A percentile compares a stretch with the other conserved stretches of the same genome.
Conservation (phyloP, 2,329 filamentous ascomycete genomes). For the Aspergillus costaricaensis region DNA sequence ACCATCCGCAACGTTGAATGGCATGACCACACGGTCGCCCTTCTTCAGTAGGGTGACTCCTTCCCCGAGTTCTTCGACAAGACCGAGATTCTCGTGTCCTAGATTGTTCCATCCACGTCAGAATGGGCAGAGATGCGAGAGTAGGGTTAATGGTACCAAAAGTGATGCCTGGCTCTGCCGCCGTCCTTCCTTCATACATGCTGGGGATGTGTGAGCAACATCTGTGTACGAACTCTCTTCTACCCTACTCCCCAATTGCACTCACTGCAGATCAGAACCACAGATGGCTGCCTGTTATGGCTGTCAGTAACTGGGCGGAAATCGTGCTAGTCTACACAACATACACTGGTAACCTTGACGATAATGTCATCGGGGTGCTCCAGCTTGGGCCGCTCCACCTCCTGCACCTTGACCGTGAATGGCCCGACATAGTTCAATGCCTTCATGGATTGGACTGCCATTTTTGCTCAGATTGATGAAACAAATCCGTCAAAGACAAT, state of each 20-base stretch:
- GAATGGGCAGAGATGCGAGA: background rate
- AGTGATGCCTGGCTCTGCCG: constrained; percentile 62
- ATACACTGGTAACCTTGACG: constrained; percentile 65
- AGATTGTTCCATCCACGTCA: background rate
- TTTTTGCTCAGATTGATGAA: background rate
- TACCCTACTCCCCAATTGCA: constrained; percentile 21
- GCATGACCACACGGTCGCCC: constrained; percentile 65
- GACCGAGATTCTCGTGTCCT: constrained; percentile 63
- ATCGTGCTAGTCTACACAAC: constrained; percentile 27
- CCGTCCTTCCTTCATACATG: constrained; percentile 68
- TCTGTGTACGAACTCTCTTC: constrained; percentile 5
- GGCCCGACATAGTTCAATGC: constrained; percentile 65
- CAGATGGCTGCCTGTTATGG: constrained; percentile 50
- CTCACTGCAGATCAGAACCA: constrained; percentile 53
- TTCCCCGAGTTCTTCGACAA: constrained; percentile 56
- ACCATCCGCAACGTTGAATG: constrained; percentile 66
- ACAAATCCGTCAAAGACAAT: too few species aligned
- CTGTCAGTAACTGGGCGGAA: background rate
- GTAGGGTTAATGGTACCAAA: constrained; percentile 43
- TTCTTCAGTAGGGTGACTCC: constrained; percentile 64
- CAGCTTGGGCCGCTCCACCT: constrained; percentile 60
- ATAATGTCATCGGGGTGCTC: constrained; percentile 66
- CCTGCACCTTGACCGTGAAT: constrained; percentile 63
- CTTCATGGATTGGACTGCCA: constrained; percentile 53
- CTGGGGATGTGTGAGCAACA: constrained; percentile 37